Base-by-base conservation (phyloP, 352 stramenopile genomes). In the Phytophthora ohioensis region DNA sequence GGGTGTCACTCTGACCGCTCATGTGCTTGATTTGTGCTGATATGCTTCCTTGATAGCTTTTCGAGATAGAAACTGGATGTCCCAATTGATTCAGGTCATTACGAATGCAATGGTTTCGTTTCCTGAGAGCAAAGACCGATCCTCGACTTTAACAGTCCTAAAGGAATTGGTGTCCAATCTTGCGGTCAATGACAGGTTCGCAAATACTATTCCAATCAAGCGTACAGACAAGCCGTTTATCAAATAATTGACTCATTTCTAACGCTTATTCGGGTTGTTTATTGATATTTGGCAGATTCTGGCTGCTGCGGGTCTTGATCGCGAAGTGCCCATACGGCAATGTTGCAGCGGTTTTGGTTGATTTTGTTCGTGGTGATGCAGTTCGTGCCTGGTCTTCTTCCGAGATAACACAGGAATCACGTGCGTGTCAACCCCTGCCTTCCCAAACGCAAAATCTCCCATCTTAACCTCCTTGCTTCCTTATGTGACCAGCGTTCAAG, bases 71-170 rank as follows among this genome's bases (percentile, higher is more conserved):
- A 81, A 91, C 56, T 92, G 85, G 87, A 57, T 92, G 9, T 78
- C 76, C 48, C 73, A 80, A 9, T 59, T 92, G 12, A 68, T 91
- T 17, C 79, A 94, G 57, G 76, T 90, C 2, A 71, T 85, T 17
- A 90, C 83, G 2, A 92, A 90, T 21, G 76, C 79, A n/a, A 92
- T 94, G 80, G 77, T 94, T 7, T 87, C 83, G 15, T 85, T 87
- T 58, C 66, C 75, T 17, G 77, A 91, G 3, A 47, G 71, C 12
- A 71, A 34, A 0, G 75, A 91, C 11, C 80, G 83, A 17, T 74
- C 80, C 13, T 41, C 71, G 41, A 62, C 79, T 3, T 70, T 94
- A 4, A 27, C 4, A 4, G 69, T 78, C 2, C 60, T 93, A 9
- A 78, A 77, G 38, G 41, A 60, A 3, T 41, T 94, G 2, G 43